Conservation (phyloP, 176 grass and related monocot species). For the Rhynchospora breviuscula region DNA sequence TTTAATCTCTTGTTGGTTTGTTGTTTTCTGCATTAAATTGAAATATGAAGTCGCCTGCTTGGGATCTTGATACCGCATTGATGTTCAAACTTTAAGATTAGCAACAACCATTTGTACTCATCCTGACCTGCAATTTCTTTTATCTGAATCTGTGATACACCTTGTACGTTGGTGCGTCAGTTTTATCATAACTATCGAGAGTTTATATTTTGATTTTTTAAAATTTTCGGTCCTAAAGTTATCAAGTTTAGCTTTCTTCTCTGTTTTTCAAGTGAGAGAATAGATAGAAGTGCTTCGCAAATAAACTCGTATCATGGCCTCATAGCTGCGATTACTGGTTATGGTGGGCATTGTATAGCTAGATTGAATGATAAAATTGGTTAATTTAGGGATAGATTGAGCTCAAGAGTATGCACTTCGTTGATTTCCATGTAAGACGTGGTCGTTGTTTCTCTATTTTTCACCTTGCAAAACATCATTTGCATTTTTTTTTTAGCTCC, state of each 20-base stretch:
- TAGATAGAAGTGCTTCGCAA: not conserved
- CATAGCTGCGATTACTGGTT: too few relatives aligned
- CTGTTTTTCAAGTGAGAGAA: not conserved
- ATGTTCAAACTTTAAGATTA: not conserved
- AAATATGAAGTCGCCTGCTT: not conserved
- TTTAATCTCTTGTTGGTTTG: not conserved
- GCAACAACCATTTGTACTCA: not conserved
- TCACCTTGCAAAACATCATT: too few relatives aligned
- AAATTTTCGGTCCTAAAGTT: not conserved
- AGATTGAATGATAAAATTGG: not conserved
- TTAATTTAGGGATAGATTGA: not conserved
- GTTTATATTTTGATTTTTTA: not conserved
- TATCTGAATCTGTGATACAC: not conserved
- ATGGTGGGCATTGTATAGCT: too few relatives aligned
- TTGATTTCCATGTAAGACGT: not conserved
- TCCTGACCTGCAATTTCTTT: not conserved
- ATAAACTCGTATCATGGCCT: not conserved
- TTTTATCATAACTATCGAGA: not conserved
- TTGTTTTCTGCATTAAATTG: not conserved
- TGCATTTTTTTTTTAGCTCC: too few relatives aligned
- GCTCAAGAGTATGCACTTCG: not conserved
- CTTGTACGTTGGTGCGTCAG: not conserved
- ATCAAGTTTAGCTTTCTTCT: not conserved
- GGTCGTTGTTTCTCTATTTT: too few relatives aligned
- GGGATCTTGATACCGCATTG: not conserved